Evolutionary conservation across 768 basidiomycete genomes (phyloP).

Genomic region (Phylloporus arenicola): DNA sequence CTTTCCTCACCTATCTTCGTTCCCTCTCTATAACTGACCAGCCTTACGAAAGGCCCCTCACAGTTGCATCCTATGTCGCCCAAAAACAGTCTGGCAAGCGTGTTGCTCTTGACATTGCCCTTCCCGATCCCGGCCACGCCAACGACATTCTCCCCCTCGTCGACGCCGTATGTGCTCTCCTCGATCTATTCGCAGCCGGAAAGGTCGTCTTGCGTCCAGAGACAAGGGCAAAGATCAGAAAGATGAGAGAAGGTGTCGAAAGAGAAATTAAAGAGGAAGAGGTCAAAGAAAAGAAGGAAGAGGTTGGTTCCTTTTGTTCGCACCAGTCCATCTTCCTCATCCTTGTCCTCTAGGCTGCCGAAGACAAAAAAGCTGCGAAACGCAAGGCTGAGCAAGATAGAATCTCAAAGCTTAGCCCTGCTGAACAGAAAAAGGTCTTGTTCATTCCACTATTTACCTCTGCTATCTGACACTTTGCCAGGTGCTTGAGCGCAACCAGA

Average conservation of each 20-base stretch:
- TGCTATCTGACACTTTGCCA: slow-evolving; percentile 21
- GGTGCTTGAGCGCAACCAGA: slow-evolving; percentile 73
- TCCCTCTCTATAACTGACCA: slow-evolving; percentile 89
- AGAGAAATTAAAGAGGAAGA: slow-evolving; percentile 64
- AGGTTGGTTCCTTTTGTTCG: slow-evolving; percentile 36
- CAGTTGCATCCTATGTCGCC: slow-evolving; percentile 43
- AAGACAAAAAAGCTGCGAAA: slow-evolving; percentile 69
- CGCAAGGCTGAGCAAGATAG: slow-evolving; percentile 69
- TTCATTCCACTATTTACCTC: background rate
- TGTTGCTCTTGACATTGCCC: slow-evolving; percentile 60
- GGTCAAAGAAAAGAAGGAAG: slow-evolving; percentile 63
- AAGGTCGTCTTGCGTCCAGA: slow-evolving; percentile 69
- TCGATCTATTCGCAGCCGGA: slow-evolving; percentile 53
- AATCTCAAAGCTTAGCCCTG: slow-evolving; percentile 64
- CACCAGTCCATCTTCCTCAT: background rate
- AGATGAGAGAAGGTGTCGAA: slow-evolving; percentile 65
- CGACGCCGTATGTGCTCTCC: slow-evolving; percentile 63
- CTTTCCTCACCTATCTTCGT: slow-evolving; percentile 71
- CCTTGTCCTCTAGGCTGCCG: slow-evolving; percentile 39
- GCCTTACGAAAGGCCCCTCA: slow-evolving; percentile 61
- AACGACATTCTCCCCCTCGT: slow-evolving; percentile 53
- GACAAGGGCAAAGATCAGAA: slow-evolving; percentile 72
- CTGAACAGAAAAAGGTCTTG: slow-evolving; percentile 76
- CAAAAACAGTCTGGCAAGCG: slow-evolving; percentile 47
- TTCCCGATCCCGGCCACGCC: slow-evolving; percentile 47